Evolutionary conservation across 2,329 filamentous ascomycete species (phyloP).

Genomic region (Amauroascus niger): DNA sequence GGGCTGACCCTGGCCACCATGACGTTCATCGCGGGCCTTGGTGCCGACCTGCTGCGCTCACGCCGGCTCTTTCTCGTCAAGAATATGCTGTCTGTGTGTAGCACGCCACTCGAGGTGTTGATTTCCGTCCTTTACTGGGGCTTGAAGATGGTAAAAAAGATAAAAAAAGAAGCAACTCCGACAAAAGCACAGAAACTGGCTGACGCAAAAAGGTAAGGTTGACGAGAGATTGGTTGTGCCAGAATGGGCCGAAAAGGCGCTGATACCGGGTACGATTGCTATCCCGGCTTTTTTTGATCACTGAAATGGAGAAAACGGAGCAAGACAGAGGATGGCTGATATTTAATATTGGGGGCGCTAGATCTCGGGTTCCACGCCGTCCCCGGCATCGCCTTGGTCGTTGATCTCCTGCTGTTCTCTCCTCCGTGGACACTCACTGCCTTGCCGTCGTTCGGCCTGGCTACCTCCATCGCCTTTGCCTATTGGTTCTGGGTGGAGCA

Average conservation of each 20-base stretch:
- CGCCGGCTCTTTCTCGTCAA: slow-evolving; percentile 46
- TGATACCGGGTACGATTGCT: slow-evolving; percentile 22
- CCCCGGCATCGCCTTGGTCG: slow-evolving; percentile 44
- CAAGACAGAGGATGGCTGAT: no score
- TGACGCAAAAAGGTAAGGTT: slow-evolving; percentile 24
- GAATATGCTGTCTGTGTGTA: slow-evolving; percentile 49
- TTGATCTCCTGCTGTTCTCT: slow-evolving; percentile 49
- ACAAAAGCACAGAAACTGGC: no score
- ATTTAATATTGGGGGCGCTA: no score
- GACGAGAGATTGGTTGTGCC: slow-evolving; percentile 44
- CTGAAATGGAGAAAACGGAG: no score
- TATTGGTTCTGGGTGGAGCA: slow-evolving; percentile 58
- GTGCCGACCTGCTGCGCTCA: slow-evolving; percentile 48
- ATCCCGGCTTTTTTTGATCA: no score
- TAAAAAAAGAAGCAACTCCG: no score
- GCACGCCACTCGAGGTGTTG: slow-evolving; percentile 51
- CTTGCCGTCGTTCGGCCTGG: slow-evolving; percentile 43
- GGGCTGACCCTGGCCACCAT: slow-evolving; percentile 47
- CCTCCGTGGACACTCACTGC: slow-evolving; percentile 52
- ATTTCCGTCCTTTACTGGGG: slow-evolving; percentile 55
- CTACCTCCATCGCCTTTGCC: slow-evolving; percentile 43
- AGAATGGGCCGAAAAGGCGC: slow-evolving; percentile 30
- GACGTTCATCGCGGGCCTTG: slow-evolving; percentile 46
- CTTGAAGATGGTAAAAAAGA: slow-evolving; percentile 40
- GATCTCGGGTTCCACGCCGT: slow-evolving; percentile 43